These are phyloP conservation scores for Penicillium desertorum DNA, from an alignment of 495 filamentous ascomycete species.

Conservation along the genomic window DNA sequence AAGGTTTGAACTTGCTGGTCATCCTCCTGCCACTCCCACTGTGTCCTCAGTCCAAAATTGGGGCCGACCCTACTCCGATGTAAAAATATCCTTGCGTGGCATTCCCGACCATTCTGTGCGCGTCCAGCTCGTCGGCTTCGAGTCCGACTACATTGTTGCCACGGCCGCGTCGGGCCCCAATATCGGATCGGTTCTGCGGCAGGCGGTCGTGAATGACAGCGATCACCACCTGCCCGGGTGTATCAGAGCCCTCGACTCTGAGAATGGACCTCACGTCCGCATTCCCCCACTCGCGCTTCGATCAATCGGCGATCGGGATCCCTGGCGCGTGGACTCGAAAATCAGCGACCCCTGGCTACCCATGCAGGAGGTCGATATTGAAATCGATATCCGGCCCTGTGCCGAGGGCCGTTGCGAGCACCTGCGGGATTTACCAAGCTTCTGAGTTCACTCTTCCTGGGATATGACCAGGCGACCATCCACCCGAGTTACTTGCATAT, in stretches of 20 bases:
- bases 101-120: constrained; percentile 50
- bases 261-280: background rate
- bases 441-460: background rate
- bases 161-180: constrained; percentile 46
- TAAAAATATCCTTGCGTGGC: constrained; percentile 53
- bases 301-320: constrained; percentile 22
- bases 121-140: constrained; percentile 62
- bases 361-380: constrained; percentile 30
- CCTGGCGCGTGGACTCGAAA: constrained; percentile 15
- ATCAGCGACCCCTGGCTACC: constrained; percentile 31
- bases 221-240: constrained; percentile 12
- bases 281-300: constrained; percentile 19
- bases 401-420: constrained; percentile 28
- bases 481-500: background rate
- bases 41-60: constrained; percentile 33
- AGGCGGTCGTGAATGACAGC: constrained; percentile 5
- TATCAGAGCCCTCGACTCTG: background rate
- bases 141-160: constrained; percentile 61
- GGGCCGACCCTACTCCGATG: constrained; percentile 52
- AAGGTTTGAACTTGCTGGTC: constrained; percentile 6
- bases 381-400: constrained; percentile 28
- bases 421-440: background rate
- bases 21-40: constrained; percentile 23
- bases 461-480: background rate
- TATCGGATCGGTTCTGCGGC: constrained; percentile 25